phyloP scores from a whole-genome alignment of 768 basidiomycete genomes.

The Ramaria sp. region DNA sequence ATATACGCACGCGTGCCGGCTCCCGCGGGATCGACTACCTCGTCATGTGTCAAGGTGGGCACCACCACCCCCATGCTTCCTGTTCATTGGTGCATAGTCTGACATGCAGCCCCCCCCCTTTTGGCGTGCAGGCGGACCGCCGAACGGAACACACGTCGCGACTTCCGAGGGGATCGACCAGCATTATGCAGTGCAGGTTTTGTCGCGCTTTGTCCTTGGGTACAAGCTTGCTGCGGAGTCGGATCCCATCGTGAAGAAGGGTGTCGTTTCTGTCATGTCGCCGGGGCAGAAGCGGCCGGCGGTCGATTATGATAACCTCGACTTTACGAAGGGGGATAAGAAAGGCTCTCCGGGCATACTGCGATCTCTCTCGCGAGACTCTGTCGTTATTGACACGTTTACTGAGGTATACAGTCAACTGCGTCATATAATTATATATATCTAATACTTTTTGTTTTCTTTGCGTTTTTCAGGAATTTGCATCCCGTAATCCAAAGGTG shows the following conservation, averaged over 20 bases:
- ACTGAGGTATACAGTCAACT: no score
- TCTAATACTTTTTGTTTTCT: no score
- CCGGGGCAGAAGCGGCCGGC: neutral
- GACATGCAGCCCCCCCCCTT: no score
- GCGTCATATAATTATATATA: no score
- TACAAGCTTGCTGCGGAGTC: neutral
- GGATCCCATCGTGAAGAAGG: neutral
- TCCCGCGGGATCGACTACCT: slow-evolving; percentile 3
- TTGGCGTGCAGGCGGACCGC: slow-evolving; percentile 1
- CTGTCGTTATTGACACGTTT: neutral
- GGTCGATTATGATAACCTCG: slow-evolving; percentile 3
- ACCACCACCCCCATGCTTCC: neutral
- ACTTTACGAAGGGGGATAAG: neutral
- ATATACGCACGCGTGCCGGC: neutral
- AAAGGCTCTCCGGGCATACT: neutral
- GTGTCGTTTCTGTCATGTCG: slow-evolving; percentile 4
- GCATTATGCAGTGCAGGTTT: slow-evolving; percentile 9
- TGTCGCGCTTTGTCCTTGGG: slow-evolving; percentile 3
- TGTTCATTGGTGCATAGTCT: no score
- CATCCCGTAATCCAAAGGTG: slow-evolving; percentile 28
- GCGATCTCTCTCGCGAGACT: neutral
- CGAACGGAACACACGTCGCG: neutral
- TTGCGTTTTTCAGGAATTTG: slow-evolving; percentile 31
- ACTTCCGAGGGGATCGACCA: slow-evolving; percentile 4
- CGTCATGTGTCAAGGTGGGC: slow-evolving; percentile 6